Base-by-base conservation (phyloP, 805 yeast genomes). In the Spathaspora sp. region DNA sequence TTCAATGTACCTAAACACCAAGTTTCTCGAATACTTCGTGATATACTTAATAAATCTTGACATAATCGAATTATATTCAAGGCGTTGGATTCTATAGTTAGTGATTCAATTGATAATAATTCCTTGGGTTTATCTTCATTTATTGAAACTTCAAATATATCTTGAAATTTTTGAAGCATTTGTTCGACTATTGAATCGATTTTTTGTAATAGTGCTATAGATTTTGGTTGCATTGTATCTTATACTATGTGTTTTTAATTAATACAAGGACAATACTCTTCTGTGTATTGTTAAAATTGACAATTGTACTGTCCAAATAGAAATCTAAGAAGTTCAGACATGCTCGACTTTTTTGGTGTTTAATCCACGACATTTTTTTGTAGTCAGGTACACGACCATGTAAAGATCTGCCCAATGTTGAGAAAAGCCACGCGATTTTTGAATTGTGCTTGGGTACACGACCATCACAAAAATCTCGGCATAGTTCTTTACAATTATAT, bases 1-100 rank as follows among this genome's bases (percentile, higher is more conserved):
- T 78, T 78, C 49, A 80, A 66, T 20, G 81, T 79, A 2, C 83
- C 85, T 49, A 82, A 63, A 42, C 81, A 76, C 86, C 86, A 82
- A 3, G 78, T 72, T 60, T 81, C 86, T 56, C 78, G 77, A 45
- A 82, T 62, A 0, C 73, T 70, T 44, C 81, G 62, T 1, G 84
- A 78, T 1, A 81, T 70, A 1, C 74, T 60, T 12, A 82, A 62
- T 39, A 82, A 64, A 51, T 82, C 86, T 55, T 81, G 83, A 42
- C 82, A 75, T 14, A 80, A 65, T 49, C 83, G 65, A 9, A 81
- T 72, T 2, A 81, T 79, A 1, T 76, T 70, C 49, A 78, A 66
- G 0, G 84, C 75, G 55, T 79, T 79, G 18, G 80, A 70, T 57
- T 81, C 85, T 23, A 82, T 78, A 16, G 81, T 81, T 17, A 82